Conservation (phyloP, 169 alveolate genomes). For the Eimeria sp. region DNA sequence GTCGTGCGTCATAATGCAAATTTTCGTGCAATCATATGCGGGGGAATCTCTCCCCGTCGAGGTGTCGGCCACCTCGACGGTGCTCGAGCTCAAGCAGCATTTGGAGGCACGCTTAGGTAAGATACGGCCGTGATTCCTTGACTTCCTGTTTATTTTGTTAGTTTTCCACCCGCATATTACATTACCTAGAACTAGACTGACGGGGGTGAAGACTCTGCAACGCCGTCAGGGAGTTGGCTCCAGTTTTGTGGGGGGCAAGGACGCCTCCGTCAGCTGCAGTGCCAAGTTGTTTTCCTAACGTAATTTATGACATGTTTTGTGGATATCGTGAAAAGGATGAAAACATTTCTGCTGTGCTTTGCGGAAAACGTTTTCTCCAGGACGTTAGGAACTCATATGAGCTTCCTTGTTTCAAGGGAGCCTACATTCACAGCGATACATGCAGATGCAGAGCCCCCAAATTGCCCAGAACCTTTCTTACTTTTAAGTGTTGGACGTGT, state of each 20-base stretch:
- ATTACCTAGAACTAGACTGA: not conserved
- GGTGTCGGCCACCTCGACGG: slow-evolving; percentile 82
- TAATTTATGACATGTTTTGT: not conserved
- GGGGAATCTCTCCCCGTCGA: slow-evolving; percentile 81
- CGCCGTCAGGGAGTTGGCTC: not conserved
- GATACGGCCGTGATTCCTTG: not conserved
- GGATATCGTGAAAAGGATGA: not conserved
- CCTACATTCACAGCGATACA: too few species aligned
- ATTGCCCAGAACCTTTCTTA: too few species aligned
- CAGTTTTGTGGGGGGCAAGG: not conserved
- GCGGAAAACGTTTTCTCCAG: not conserved
- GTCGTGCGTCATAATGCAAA: slow-evolving; percentile 68
- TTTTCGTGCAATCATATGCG: slow-evolving; percentile 76
- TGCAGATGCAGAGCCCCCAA: too few species aligned
- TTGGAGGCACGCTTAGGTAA: slow-evolving; percentile 65
- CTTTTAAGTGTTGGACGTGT: too few species aligned
- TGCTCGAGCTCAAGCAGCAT: slow-evolving; percentile 83
- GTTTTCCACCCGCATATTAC: not conserved
- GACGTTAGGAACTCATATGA: not conserved
- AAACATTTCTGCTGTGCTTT: not conserved
- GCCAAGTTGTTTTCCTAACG: not conserved
- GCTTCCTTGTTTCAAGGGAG: not conserved
- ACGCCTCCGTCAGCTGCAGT: not conserved
- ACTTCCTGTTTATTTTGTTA: not conserved
- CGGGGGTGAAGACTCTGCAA: not conserved